phyloP scores from a whole-genome alignment of 768 basidiomycete genomes.

The Russula earlei region DNA sequence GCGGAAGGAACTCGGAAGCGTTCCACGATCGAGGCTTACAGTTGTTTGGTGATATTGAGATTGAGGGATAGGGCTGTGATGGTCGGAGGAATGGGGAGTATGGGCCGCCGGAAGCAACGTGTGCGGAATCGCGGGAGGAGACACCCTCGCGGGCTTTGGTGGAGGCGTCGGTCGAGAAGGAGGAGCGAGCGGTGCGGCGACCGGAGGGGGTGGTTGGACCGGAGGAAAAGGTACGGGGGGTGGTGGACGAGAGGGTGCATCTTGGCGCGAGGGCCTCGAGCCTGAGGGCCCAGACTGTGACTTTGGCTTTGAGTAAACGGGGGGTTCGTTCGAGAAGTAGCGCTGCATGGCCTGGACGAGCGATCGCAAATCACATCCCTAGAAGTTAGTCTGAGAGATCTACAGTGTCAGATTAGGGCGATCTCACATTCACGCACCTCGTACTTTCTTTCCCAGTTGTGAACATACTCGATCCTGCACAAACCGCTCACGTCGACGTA shows the following conservation, averaged over 20 bases:
- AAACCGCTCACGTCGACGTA: constrained; percentile 75
- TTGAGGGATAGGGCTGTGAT: constrained; percentile 8
- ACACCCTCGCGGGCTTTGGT: constrained; percentile 6
- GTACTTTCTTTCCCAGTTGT: constrained; percentile 71
- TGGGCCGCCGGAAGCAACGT: background rate
- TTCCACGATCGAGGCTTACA: constrained; percentile 11
- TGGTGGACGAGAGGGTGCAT: constrained; percentile 19
- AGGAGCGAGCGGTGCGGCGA: constrained; percentile 15
- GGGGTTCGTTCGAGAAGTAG: constrained; percentile 78
- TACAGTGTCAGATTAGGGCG: constrained; percentile 16
- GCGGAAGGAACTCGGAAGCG: constrained; percentile 13
- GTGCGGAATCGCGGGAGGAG: constrained; percentile 1
- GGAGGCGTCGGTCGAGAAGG: constrained; percentile 21
- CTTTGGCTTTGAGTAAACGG: constrained; percentile 80
- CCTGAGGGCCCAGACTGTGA: constrained; percentile 20
- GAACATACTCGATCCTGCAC: constrained; percentile 59
- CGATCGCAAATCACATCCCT: constrained; percentile 71
- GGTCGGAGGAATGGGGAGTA: background rate
- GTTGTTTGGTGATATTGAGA: constrained; percentile 2
- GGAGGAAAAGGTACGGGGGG: constrained; percentile 18
- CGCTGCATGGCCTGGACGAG: constrained; percentile 72
- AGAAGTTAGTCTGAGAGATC: constrained; percentile 13
- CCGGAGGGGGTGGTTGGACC: constrained; percentile 6
- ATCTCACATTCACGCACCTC: constrained; percentile 49
- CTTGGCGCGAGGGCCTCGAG: constrained; percentile 19